Evolutionary conservation across 495 filamentous ascomycete genomes (phyloP).

Genomic region (Podospora comata): DNA sequence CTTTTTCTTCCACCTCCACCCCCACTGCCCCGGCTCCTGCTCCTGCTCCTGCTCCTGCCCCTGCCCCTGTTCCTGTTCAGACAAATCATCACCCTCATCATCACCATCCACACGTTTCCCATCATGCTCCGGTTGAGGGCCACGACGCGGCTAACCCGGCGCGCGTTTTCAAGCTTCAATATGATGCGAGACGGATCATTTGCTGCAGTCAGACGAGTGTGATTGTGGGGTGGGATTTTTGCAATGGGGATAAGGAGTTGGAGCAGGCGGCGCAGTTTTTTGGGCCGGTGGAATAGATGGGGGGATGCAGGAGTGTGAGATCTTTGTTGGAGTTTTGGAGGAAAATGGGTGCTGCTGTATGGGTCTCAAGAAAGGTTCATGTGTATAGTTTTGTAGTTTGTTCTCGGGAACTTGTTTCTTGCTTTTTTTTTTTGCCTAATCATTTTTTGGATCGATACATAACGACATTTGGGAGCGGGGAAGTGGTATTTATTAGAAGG

Average conservation of each 20-base stretch:
- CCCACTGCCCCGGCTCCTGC: slow-evolving; percentile 14
- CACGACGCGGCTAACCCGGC: slow-evolving; percentile 50
- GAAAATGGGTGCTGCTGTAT: not conserved
- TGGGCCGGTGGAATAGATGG: slow-evolving; percentile 46
- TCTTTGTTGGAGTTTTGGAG: not conserved
- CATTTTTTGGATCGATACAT: not conserved
- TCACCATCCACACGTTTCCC: slow-evolving; percentile 22
- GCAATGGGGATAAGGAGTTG: slow-evolving; percentile 79
- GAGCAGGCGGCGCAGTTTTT: slow-evolving; percentile 81
- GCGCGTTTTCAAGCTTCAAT: slow-evolving; percentile 96
- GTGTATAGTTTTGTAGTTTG: not conserved
- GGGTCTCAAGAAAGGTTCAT: not conserved
- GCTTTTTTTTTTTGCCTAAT: not conserved
- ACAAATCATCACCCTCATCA: not conserved
- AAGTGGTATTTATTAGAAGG: not conserved
- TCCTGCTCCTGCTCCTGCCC: not conserved
- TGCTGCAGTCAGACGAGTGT: slow-evolving; percentile 86
- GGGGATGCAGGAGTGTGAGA: not conserved
- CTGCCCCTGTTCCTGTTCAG: not conserved
- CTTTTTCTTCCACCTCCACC: slow-evolving; percentile 11
- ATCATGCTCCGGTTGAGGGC: slow-evolving; percentile 26
- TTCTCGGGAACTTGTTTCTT: not conserved
- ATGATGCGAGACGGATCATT: slow-evolving; percentile 89
- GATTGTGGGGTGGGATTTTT: slow-evolving; percentile 98
- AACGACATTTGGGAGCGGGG: not conserved